Evolutionary conservation across 2,329 filamentous ascomycete species (phyloP).

Genomic region (Ophiobolus disseminans): DNA sequence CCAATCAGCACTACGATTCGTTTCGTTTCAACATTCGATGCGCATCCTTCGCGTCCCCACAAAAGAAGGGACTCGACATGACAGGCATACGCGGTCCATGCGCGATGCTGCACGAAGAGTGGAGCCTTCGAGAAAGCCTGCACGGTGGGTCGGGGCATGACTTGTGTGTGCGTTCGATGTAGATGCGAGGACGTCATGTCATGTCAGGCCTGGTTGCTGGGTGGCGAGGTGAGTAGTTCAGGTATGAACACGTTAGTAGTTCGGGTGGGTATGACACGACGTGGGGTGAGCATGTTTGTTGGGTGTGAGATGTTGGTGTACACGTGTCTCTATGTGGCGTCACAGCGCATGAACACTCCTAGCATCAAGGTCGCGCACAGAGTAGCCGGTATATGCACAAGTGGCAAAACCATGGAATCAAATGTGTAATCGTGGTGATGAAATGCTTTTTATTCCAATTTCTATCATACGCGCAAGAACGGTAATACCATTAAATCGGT

Average conservation of each 20-base stretch:
- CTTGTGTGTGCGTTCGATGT: background rate
- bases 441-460: background rate
- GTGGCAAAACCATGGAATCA: background rate
- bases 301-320: too few species aligned
- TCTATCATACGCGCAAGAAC: constrained; percentile 1
- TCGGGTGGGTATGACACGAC: too few species aligned
- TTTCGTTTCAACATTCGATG: background rate
- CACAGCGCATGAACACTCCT: too few species aligned
- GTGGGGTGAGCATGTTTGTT: too few species aligned
- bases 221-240: too few species aligned
- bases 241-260: too few species aligned
- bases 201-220: too few species aligned
- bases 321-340: too few species aligned
- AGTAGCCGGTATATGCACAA: background rate
- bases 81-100: background rate
- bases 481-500: constrained; percentile 7
- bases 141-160: background rate
- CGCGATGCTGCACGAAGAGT: background rate
- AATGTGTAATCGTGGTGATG: too few species aligned
- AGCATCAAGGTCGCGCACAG: background rate
- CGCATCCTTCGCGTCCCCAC: background rate
- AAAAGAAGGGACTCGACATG: too few species aligned
- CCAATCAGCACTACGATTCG: background rate
- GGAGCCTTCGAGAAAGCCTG: background rate
- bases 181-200: background rate